phyloP scores from a whole-genome alignment of 768 basidiomycete genomes.

The Tricholoma matsutake region DNA sequence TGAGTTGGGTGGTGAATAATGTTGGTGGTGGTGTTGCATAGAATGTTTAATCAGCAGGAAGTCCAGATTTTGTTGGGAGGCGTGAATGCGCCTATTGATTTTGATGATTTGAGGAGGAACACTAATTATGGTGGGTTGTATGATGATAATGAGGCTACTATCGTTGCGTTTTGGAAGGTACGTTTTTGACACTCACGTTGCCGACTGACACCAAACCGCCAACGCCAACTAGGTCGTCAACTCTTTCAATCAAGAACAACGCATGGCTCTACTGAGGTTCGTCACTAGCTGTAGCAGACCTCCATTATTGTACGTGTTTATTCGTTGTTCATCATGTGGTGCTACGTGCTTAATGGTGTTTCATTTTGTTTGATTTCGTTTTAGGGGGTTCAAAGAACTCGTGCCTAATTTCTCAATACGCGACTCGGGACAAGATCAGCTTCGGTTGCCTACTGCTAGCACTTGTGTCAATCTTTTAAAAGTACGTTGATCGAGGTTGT shows the following conservation, averaged over 20 bases:
- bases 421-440: constrained; percentile 70
- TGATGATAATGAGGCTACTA: constrained; percentile 65
- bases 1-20: no score
- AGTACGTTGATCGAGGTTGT: constrained; percentile 32
- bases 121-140: constrained; percentile 84
- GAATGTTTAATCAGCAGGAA: constrained; percentile 98
- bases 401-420: constrained; percentile 87
- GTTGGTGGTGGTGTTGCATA: constrained; percentile 24
- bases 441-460: constrained; percentile 70
- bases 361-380: no score
- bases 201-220: no score
- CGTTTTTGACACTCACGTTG: no score
- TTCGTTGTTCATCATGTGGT: no score
- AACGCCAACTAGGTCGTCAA: constrained; percentile 75
- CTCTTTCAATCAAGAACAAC: constrained; percentile 76
- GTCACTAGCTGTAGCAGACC: constrained; percentile 92
- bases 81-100: constrained; percentile 78
- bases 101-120: constrained; percentile 75
- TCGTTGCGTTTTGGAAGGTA: constrained; percentile 82
- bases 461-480: constrained; percentile 94
- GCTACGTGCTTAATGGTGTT: no score
- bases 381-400: constrained; percentile 85
- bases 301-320: constrained; percentile 65
- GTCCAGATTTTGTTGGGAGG: constrained; percentile 90
- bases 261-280: constrained; percentile 76